These are phyloP conservation scores for Xylaria arbuscula DNA, from an alignment of 2,329 filamentous ascomycete species.

Conservation along the genomic window DNA sequence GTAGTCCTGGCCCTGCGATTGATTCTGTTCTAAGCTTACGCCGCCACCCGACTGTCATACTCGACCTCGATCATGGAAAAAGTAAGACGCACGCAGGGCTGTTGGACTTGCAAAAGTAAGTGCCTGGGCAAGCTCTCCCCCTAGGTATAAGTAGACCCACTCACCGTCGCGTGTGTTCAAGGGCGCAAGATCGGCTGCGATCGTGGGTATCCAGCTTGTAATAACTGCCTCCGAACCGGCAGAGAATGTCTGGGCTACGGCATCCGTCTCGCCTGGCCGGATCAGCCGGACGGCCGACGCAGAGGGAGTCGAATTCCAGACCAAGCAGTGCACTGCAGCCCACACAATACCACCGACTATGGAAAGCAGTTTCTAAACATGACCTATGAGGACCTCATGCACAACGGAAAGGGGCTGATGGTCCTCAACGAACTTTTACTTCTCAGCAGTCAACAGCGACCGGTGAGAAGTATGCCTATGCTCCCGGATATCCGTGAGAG, in stretches of 20 bases:
- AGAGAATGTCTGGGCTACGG: conserved; percentile 58
- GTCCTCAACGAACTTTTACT: conserved; percentile 43
- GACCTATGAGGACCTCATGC: conserved; percentile 53
- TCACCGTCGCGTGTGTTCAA: conserved; percentile 44
- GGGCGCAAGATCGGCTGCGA: conserved; percentile 62
- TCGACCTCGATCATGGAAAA: conserved; percentile 45
- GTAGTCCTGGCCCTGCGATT: conserved; percentile 36
- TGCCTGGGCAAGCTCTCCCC: conserved; percentile 43
- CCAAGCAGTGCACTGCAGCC: conserved; percentile 47
- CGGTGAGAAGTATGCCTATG: conserved; percentile 45
- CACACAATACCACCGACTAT: conserved; percentile 47
- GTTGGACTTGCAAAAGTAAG: conserved; percentile 60
- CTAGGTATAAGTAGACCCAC: conserved; percentile 22
- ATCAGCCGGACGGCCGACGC: conserved; percentile 58
- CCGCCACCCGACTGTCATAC: conserved; percentile 32
- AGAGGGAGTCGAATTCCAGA: conserved; percentile 48
- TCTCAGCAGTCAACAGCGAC: conserved; percentile 45
- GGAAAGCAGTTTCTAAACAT: conserved; percentile 55
- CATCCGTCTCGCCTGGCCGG: conserved; percentile 60
- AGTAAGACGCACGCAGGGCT: conserved; percentile 52
- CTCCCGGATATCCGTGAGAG: conserved; percentile 47
- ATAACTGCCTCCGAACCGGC: conserved; percentile 57
- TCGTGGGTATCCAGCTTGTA: conserved; percentile 55
- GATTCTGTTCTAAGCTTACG: conserved; percentile 42
- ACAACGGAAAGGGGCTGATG: conserved; percentile 48